Percentiles rank a stretch among this genome's conserved stretches.
Evolutionary conservation across 306 rosid species (phyloP).

Genomic region (Rosa multiflora): DNA sequence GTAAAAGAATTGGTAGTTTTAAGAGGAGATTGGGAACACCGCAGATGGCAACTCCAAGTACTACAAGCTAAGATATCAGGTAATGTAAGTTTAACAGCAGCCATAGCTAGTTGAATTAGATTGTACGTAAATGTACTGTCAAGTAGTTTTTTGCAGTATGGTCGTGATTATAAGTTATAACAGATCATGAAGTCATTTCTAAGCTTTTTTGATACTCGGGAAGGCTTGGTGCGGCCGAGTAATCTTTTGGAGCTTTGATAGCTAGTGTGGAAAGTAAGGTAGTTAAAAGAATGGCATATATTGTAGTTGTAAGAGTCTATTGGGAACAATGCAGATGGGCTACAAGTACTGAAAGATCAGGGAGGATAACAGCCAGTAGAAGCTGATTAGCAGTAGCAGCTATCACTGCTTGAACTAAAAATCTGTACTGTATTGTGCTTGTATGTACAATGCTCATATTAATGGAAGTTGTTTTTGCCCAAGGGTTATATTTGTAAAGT

Average conservation of each 20-base stretch:
- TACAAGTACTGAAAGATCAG: neutral
- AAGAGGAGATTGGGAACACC: too few relatives aligned
- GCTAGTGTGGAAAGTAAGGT: neutral
- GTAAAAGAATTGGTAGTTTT: neutral
- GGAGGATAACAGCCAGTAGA: neutral
- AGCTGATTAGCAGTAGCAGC: neutral
- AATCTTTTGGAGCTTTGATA: neutral
- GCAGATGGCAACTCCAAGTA: neutral
- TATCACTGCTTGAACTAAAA: neutral
- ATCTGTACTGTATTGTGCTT: neutral
- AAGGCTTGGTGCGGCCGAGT: neutral
- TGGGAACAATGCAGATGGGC: neutral
- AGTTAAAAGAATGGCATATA: neutral
- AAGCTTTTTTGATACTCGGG: neutral
- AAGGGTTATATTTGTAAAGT: too few relatives aligned
- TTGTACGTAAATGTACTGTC: neutral
- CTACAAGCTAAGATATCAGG: neutral
- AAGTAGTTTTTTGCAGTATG: neutral
- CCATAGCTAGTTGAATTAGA: too few relatives aligned
- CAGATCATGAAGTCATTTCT: neutral
- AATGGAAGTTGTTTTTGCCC: neutral
- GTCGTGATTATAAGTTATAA: neutral
- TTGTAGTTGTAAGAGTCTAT: neutral
- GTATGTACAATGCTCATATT: neutral
- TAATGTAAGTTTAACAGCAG: too few relatives aligned